Evolutionary conservation across 2,329 filamentous ascomycete species (phyloP), one percentile per base, ranked within the genome.

Genomic region (Pyrenochaeta sp.): DNA sequence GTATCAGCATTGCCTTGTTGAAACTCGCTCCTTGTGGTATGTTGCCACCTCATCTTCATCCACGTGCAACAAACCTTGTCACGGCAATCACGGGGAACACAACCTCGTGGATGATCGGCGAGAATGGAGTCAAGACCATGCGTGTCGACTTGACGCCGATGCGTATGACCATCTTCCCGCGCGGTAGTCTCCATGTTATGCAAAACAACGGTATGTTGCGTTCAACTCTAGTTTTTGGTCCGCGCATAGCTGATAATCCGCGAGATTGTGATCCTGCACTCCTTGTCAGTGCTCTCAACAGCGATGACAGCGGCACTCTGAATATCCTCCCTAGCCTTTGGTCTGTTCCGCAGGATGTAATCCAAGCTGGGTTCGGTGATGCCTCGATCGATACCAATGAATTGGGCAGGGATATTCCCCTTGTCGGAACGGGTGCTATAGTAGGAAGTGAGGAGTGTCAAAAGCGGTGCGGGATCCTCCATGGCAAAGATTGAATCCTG

Each of bases 21-120:
- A 68, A 63, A 48, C 69, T 81, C 6, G 79, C 78, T 0, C 76
- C 78, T 3, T 81, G 78, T 55, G 72, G 74, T 11, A 80, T 80
- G 73, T 67, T 81, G 11, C 75, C 77, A 10, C 74, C 77, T 4
- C 79, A 81, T 54, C 67, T 73, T 17, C 79, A 82, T 48, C 75
- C 76, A 1, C 69, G 78, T 6, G 79, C 76, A 2, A 69, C 72
- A 15, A 81, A 81, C 49, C 71, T 74, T 24, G 78, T 81, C 9
- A 71, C 79, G 5, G 72, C 74, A 0, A 64, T 79, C 14, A 60
- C 65, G 13, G 78, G 78, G n/a, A 76, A 72, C 26, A 80, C 75
- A 5, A 74, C 73, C 28, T 81, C 76, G 7, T 81, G 71, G 58
- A 81, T 81, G 76, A 72, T 75, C 29, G 68, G 74, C 39, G 78